Evolutionary conservation across 106 monocot species (phyloP).

Genomic region (Platanthera guangdongensis): DNA sequence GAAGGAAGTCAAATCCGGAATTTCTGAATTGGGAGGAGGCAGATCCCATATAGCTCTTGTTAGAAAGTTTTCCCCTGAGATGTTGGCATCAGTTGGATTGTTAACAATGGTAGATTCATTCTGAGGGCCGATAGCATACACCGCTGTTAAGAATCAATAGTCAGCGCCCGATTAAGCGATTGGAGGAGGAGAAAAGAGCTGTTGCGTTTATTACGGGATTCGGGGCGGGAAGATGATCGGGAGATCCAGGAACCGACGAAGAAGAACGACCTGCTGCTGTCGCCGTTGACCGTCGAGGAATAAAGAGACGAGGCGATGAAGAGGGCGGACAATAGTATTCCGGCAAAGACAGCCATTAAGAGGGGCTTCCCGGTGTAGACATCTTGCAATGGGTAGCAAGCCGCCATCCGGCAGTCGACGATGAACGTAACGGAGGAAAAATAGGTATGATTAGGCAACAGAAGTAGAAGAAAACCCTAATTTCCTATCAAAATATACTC

Average conservation of each 20-base stretch:
- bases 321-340: conserved; percentile 17
- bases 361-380: conserved; percentile 37
- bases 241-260: conserved; percentile 8
- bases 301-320: conserved; percentile 48
- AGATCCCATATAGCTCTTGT: conserved; percentile 65
- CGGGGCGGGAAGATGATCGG: conserved; percentile 13
- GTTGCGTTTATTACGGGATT: neutral
- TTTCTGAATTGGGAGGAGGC: conserved; percentile 29
- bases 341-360: conserved; percentile 22
- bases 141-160: conserved; percentile 5
- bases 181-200: neutral
- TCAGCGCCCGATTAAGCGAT: neutral
- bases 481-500: neutral
- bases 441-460: neutral
- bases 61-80: conserved; percentile 19
- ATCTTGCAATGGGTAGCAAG: conserved; percentile 11
- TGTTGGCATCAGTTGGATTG: neutral
- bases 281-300: conserved; percentile 8
- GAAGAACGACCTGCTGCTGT: conserved; percentile 4
- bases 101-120: neutral
- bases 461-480: neutral
- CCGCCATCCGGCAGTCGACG: conserved; percentile 14
- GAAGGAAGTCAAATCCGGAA: conserved; percentile 53
- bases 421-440: neutral
- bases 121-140: neutral